Percentiles rank a stretch among this genome's conserved stretches.
Conservation (phyloP, 345 rosid genomes). For the Mallotus nudiflorus region DNA sequence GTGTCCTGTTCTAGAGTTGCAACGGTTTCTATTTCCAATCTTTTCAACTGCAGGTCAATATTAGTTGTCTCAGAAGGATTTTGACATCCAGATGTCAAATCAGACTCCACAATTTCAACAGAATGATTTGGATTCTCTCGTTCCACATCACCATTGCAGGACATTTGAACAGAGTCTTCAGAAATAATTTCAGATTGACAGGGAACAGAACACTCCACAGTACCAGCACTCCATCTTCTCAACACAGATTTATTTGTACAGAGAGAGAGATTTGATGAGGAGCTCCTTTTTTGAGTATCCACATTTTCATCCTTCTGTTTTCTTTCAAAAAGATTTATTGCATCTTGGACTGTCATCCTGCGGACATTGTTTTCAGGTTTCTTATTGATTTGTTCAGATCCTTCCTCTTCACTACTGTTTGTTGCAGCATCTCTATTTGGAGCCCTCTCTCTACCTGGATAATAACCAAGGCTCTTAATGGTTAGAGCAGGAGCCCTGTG, state of each 20-base stretch:
- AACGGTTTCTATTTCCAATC: constrained; percentile 26
- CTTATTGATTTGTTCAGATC: constrained; percentile 34
- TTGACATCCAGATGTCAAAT: constrained; percentile 23
- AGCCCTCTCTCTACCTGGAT: constrained; percentile 48
- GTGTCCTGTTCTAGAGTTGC: constrained; percentile 30
- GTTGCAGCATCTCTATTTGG: constrained; percentile 36
- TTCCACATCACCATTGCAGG: constrained; percentile 24
- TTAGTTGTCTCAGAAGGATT: constrained; percentile 27
- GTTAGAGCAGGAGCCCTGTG: constrained; percentile 55
- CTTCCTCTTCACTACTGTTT: constrained; percentile 45
- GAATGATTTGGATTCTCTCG: constrained; percentile 28
- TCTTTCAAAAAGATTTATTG: constrained; percentile 60
- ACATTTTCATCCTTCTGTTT: constrained; percentile 49
- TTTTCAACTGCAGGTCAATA: constrained; percentile 30
- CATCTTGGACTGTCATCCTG: constrained; percentile 66
- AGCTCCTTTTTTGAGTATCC: constrained; percentile 40
- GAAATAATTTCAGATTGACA: constrained; percentile 29
- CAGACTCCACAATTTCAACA: constrained; percentile 30
- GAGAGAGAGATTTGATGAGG: constrained; percentile 30
- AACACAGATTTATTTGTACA: constrained; percentile 49
- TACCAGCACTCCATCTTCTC: constrained; percentile 68
- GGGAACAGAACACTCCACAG: constrained; percentile 40
- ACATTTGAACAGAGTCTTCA: constrained; percentile 28
- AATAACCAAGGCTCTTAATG: constrained; percentile 54
- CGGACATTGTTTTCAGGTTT: constrained; percentile 39